These are phyloP conservation scores for Diddensiella transvaalensis DNA, from an alignment of 805 yeast genomes.

Conservation along the genomic window DNA sequence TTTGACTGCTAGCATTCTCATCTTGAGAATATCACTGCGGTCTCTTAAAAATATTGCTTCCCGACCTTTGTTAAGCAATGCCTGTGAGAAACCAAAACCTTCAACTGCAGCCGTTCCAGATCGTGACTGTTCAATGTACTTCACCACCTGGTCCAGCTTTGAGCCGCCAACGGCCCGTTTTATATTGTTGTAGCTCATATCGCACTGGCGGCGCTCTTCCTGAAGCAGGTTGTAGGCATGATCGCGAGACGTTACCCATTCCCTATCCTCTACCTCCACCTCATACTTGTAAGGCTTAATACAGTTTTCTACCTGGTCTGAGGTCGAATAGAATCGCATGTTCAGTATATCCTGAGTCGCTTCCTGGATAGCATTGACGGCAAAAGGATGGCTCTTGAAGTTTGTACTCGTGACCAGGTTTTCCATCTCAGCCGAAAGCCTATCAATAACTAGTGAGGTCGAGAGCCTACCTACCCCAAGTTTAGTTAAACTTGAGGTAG, in stretches of 20 bases:
- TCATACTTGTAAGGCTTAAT: slow-evolving; percentile 97
- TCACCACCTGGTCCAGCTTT: slow-evolving; percentile 77
- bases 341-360: slow-evolving; percentile 80
- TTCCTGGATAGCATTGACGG: slow-evolving; percentile 72
- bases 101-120: slow-evolving; percentile 38
- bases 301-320: slow-evolving; percentile 98
- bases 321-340: slow-evolving; percentile 79
- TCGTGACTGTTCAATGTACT: slow-evolving; percentile 44
- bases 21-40: slow-evolving; percentile 61
- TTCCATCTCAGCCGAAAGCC: slow-evolving; percentile 72
- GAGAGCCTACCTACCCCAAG: slow-evolving; percentile 91
- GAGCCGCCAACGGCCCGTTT: slow-evolving; percentile 76
- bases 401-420: slow-evolving; percentile 71
- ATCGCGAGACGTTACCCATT: slow-evolving; percentile 80
- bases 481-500: slow-evolving; percentile 82
- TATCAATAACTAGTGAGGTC: slow-evolving; percentile 76
- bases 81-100: slow-evolving; percentile 78
- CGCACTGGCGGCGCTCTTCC: slow-evolving; percentile 85
- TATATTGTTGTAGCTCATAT: slow-evolving; percentile 53
- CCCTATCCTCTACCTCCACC: slow-evolving; percentile 92
- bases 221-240: slow-evolving; percentile 68
- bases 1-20: slow-evolving; percentile 73
- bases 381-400: slow-evolving; percentile 80
- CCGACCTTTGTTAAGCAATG: slow-evolving; percentile 70
- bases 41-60: slow-evolving; percentile 79